These are phyloP conservation scores for Piper betle DNA, from an alignment of 164 flowering plant species.

Conservation along the genomic window DNA sequence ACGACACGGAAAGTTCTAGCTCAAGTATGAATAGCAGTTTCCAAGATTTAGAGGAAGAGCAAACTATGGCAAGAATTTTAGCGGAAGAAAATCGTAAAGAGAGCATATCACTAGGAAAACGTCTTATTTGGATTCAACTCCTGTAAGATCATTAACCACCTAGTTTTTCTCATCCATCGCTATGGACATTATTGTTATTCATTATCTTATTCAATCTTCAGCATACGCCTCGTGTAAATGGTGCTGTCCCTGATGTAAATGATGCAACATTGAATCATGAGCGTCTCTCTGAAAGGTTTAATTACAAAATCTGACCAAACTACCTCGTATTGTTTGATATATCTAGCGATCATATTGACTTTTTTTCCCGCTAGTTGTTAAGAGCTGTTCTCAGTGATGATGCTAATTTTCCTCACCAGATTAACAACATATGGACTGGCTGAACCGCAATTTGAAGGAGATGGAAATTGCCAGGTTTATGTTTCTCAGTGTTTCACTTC, in stretches of 20 bases:
- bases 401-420: too few species aligned
- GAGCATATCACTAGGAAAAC: slow-evolving; percentile 19
- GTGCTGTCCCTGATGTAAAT: slow-evolving; percentile 62
- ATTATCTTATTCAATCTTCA: slow-evolving; percentile 21
- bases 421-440: slow-evolving; percentile 53
- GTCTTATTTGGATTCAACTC: slow-evolving; percentile 25
- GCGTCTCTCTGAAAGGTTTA: slow-evolving; percentile 58
- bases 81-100: slow-evolving; percentile 11
- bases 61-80: slow-evolving; percentile 17
- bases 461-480: slow-evolving; percentile 41
- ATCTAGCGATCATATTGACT: too few species aligned
- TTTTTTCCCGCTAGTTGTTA: too few species aligned
- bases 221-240: slow-evolving; percentile 84
- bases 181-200: background rate
- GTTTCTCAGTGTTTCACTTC: slow-evolving; percentile 8
- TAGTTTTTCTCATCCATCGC: background rate
- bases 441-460: slow-evolving; percentile 83
- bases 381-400: too few species aligned
- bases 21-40: slow-evolving; percentile 19
- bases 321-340: too few species aligned
- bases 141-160: slow-evolving; percentile 12
- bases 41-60: slow-evolving; percentile 22
- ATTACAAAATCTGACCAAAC: background rate
- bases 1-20: slow-evolving; percentile 23
- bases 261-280: slow-evolving; percentile 79